Evolutionary conservation across 768 basidiomycete genomes (phyloP).

Genomic region (Phylloporus sp.): DNA sequence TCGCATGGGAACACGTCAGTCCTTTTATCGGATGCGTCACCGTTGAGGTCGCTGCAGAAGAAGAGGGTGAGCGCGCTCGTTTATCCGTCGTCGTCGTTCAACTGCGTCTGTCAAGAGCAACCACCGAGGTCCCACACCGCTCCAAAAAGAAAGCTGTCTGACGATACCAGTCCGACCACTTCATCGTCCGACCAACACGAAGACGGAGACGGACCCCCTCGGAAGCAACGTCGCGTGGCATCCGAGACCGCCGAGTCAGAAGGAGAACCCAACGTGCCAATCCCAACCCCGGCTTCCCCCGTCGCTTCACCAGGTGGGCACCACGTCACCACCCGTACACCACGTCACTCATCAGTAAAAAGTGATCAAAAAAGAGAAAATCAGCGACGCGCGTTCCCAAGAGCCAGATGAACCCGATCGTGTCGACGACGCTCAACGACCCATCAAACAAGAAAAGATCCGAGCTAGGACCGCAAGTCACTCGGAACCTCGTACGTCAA

Average conservation of each 20-base stretch:
- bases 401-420: neutral
- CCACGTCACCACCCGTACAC: neutral
- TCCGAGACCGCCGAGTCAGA: slow-evolving; percentile 11
- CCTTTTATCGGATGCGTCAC: slow-evolving; percentile 23
- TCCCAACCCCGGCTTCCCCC: neutral
- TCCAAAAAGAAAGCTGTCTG: neutral
- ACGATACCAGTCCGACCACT: neutral
- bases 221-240: slow-evolving; percentile 4
- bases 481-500: slow-evolving; percentile 12
- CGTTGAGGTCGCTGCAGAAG: slow-evolving; percentile 5
- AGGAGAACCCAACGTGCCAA: neutral
- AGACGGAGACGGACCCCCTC: slow-evolving; percentile 5
- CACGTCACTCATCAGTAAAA: neutral
- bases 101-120: neutral
- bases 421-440: neutral
- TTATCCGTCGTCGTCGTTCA: too few relatives aligned
- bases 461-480: neutral
- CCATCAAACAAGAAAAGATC: slow-evolving; percentile 18
- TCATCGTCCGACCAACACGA: slow-evolving; percentile 1
- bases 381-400: neutral
- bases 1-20: slow-evolving; percentile 16
- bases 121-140: neutral
- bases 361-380: slow-evolving; percentile 5
- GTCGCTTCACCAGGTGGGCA: slow-evolving; percentile 7
- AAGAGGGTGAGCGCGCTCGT: too few relatives aligned